A percentile compares a stretch with the other conserved stretches of the same genome.
phyloP scores from a whole-genome alignment of 148 eudicot genomes.

The Dysphania ambrosioides region DNA sequence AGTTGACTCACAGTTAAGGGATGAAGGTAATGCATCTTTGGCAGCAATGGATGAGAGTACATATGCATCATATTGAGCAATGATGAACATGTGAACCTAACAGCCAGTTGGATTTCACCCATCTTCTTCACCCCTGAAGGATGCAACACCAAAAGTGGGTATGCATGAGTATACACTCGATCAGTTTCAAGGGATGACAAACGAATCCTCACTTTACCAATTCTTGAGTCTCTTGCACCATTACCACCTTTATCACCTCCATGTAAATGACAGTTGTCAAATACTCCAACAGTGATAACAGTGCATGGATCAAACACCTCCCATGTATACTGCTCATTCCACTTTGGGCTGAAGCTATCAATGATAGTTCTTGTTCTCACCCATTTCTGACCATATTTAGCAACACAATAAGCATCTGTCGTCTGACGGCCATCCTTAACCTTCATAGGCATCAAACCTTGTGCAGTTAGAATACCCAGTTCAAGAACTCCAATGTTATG shows the following conservation, averaged over 20 bases:
- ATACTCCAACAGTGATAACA: constrained; percentile 58
- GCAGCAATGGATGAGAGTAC: constrained; percentile 53
- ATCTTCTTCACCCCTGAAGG: constrained; percentile 56
- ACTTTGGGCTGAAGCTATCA: constrained; percentile 54
- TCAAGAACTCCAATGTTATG: constrained; percentile 61
- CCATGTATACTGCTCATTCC: constrained; percentile 74
- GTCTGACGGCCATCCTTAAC: constrained; percentile 49
- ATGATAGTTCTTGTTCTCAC: constrained; percentile 63
- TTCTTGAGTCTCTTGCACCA: constrained; percentile 45
- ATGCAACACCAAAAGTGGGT: constrained; percentile 53
- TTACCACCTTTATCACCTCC: constrained; percentile 53
- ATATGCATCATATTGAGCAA: constrained; percentile 64
- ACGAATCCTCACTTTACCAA: constrained; percentile 60
- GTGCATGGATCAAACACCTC: constrained; percentile 71
- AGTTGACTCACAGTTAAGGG: constrained; percentile 59
- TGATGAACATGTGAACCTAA: constrained; percentile 58
- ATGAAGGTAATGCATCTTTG: constrained; percentile 55
- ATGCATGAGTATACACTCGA: constrained; percentile 58
- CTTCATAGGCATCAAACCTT: constrained; percentile 61
- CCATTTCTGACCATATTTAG: constrained; percentile 75
- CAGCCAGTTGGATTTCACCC: constrained; percentile 63
- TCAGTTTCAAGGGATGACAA: constrained; percentile 58
- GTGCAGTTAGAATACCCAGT: constrained; percentile 53
- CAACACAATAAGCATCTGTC: constrained; percentile 68
- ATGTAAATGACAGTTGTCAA: constrained; percentile 59